phyloP scores from a whole-genome alignment of 495 filamentous ascomycete genomes.

The Cenococcum geophilum region DNA sequence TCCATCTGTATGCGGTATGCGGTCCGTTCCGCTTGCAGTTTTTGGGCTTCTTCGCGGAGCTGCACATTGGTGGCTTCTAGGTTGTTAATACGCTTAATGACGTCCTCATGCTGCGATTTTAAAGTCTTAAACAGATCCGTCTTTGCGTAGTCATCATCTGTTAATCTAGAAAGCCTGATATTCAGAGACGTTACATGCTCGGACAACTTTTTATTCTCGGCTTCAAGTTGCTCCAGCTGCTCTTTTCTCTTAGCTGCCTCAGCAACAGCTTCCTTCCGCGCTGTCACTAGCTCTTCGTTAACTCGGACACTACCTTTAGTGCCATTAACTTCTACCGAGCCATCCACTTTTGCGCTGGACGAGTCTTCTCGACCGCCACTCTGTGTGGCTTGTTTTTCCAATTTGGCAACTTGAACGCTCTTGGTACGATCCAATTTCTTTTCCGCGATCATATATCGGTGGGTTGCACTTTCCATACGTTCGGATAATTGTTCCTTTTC shows the following conservation, averaged over 20 bases:
- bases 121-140: conserved; percentile 90
- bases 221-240: conserved; percentile 69
- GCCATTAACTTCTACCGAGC: conserved; percentile 50
- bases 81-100: conserved; percentile 84
- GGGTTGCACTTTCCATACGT: conserved; percentile 73
- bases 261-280: conserved; percentile 65
- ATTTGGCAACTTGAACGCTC: conserved; percentile 81
- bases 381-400: conserved; percentile 81
- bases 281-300: conserved; percentile 56
- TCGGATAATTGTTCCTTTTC: conserved; percentile 82
- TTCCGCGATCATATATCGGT: conserved; percentile 90
- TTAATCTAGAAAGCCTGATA: conserved; percentile 59
- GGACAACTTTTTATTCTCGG: conserved; percentile 72
- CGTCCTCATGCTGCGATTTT: conserved; percentile 83
- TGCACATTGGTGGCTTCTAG: conserved; percentile 83
- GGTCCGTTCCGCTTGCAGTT: conserved; percentile 75
- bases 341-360: conserved; percentile 40
- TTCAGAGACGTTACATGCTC: conserved; percentile 69
- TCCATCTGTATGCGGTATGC: conserved; percentile 74
- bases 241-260: conserved; percentile 75
- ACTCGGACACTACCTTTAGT: conserved; percentile 41
- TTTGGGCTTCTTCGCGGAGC: conserved; percentile 77
- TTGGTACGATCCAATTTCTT: conserved; percentile 83
- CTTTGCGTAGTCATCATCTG: conserved; percentile 88
- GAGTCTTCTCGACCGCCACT: conserved; percentile 44